phyloP scores from a whole-genome alignment of 1,284 basidiomycete species.

The Trichosporon sp. region DNA sequence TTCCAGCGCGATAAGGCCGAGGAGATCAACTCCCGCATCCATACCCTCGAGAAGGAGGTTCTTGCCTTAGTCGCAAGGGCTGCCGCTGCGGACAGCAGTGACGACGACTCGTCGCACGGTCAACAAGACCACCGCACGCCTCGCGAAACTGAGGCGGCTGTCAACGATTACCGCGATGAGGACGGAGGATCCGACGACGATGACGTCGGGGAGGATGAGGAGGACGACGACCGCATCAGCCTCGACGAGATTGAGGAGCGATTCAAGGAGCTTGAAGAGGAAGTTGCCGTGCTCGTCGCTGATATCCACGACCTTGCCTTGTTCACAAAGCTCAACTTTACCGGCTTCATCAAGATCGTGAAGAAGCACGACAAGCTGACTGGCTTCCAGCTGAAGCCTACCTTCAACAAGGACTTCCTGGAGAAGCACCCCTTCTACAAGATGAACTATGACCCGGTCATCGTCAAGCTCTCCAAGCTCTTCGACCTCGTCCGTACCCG shows the following conservation, averaged over 20 bases:
- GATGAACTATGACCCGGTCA: slow-evolving; percentile 66
- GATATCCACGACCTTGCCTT: slow-evolving; percentile 97
- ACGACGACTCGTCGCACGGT: slow-evolving; percentile 29
- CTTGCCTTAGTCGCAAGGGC: slow-evolving; percentile 59
- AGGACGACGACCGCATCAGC: slow-evolving; percentile 52
- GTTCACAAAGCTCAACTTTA: slow-evolving; percentile 92
- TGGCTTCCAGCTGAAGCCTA: slow-evolving; percentile 55
- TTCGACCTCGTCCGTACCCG: slow-evolving; percentile 95
- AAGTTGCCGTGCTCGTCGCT: slow-evolving; percentile 90
- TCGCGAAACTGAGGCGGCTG: slow-evolving; percentile 33
- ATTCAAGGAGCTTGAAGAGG: slow-evolving; percentile 86
- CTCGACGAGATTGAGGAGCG: slow-evolving; percentile 77
- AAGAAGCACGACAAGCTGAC: slow-evolving; percentile 77
- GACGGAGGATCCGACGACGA: slow-evolving; percentile 53
- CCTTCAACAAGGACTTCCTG: slow-evolving; percentile 79
- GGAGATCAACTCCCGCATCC: slow-evolving; percentile 73
- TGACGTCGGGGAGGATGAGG: slow-evolving; percentile 53
- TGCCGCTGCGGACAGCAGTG: slow-evolving; percentile 40
- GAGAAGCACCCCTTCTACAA: slow-evolving; percentile 90
- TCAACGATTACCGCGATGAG: slow-evolving; percentile 52
- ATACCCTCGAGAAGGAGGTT: slow-evolving; percentile 71
- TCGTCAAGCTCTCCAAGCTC: slow-evolving; percentile 91
- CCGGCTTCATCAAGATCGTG: slow-evolving; percentile 98
- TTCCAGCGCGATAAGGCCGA: slow-evolving; percentile 90
- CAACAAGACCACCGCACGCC: slow-evolving; percentile 16